These are phyloP conservation scores for Cystobasidium onofrii DNA, from an alignment of 768 basidiomycete genomes.

Conservation along the genomic window DNA sequence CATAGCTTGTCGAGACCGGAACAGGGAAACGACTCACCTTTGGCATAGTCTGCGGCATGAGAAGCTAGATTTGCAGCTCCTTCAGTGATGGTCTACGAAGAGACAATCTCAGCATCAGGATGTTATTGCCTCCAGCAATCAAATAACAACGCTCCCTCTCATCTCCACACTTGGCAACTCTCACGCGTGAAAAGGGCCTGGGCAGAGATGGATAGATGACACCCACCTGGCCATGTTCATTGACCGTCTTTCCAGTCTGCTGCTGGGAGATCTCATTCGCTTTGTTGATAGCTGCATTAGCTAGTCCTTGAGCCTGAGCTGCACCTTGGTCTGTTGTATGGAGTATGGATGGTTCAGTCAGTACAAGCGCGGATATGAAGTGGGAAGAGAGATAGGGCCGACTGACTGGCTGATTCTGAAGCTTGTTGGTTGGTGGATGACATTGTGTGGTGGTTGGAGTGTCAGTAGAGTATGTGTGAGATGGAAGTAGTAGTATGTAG, in stretches of 20 bases:
- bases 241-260: conserved; percentile 26
- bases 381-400: not conserved
- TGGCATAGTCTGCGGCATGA: conserved; percentile 22
- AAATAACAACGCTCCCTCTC: not conserved
- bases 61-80: not conserved
- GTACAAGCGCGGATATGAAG: not conserved
- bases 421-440: not conserved
- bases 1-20: too few species aligned
- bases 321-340: not conserved
- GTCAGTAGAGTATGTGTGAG: not conserved
- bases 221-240: conserved; percentile 12
- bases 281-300: conserved; percentile 12
- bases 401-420: not conserved
- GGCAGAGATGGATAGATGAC: too few species aligned
- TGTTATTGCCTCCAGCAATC: not conserved
- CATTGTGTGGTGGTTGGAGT: not conserved
- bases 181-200: too few species aligned
- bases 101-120: not conserved
- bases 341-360: too few species aligned
- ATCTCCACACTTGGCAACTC: not conserved
- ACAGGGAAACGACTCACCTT: not conserved
- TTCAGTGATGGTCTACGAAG: conserved; percentile 11
- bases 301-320: not conserved
- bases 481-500: not conserved
- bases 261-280: conserved; percentile 4